Conservation (phyloP, 2,329 filamentous ascomycete genomes). For the Talaromyces sp. region DNA sequence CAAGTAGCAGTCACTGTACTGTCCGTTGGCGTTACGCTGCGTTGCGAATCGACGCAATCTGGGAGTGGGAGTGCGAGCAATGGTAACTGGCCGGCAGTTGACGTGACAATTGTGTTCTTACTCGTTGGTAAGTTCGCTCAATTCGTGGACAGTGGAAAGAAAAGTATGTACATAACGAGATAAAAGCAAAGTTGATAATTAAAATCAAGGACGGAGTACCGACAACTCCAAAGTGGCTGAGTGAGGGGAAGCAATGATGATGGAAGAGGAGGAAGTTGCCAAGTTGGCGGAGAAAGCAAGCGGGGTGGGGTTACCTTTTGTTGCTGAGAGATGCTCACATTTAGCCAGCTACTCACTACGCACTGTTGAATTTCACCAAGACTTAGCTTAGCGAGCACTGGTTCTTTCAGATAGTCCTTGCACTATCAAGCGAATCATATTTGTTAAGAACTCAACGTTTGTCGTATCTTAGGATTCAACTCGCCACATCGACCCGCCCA, state of each 20-base stretch:
- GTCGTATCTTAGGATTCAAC: neutral
- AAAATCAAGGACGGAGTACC: neutral
- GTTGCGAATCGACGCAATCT: neutral
- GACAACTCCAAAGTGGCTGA: neutral
- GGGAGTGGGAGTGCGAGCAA: neutral
- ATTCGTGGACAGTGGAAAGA: neutral
- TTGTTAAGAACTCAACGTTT: neutral
- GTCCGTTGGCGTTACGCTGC: neutral
- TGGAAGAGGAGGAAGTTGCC: neutral
- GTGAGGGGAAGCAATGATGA: neutral
- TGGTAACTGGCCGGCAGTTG: slow-evolving; percentile 3
- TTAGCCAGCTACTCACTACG: neutral
- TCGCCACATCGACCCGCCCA: neutral
- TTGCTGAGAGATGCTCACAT: neutral
- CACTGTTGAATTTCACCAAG: neutral
- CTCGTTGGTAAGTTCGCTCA: neutral
- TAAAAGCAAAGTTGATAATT: neutral
- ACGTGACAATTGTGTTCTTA: neutral
- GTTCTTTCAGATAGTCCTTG: neutral
- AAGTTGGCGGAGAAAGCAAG: slow-evolving; percentile 2
- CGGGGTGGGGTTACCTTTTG: neutral
- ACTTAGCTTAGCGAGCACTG: neutral
- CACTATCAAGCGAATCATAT: neutral
- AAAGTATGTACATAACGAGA: neutral
- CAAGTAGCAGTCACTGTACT: neutral